Conservation (phyloP, 306 rosid species). For the Elaeagnus macrophylla region DNA sequence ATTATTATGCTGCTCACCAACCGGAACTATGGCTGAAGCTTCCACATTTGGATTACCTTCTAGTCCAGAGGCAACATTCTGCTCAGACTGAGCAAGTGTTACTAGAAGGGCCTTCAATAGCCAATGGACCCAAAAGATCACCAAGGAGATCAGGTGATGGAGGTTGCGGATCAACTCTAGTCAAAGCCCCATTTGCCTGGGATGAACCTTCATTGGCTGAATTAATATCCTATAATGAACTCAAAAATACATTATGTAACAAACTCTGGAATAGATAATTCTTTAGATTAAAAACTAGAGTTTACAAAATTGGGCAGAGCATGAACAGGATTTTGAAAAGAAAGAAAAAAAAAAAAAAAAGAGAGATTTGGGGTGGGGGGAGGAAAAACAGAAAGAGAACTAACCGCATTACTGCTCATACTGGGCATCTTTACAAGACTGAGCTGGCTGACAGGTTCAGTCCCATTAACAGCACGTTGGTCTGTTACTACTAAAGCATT, state of each 20-base stretch:
- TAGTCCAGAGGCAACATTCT: slow-evolving; percentile 33
- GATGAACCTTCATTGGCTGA: slow-evolving; percentile 37
- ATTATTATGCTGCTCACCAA: slow-evolving; percentile 62
- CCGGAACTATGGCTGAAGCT: slow-evolving; percentile 81
- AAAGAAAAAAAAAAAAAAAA: neutral
- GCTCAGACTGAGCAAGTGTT: slow-evolving; percentile 34
- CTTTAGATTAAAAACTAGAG: neutral
- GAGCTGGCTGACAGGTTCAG: slow-evolving; percentile 54
- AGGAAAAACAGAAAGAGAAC: slow-evolving; percentile 14
- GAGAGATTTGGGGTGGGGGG: too few relatives aligned
- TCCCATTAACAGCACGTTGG: slow-evolving; percentile 59
- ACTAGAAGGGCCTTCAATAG: slow-evolving; percentile 90
- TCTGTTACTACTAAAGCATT: slow-evolving; percentile 90
- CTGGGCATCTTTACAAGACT: slow-evolving; percentile 71
- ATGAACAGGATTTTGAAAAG: slow-evolving; percentile 2
- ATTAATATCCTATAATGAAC: slow-evolving; percentile 51
- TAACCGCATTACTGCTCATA: slow-evolving; percentile 47
- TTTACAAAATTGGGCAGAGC: slow-evolving; percentile 11
- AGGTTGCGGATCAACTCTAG: slow-evolving; percentile 46
- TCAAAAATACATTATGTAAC: slow-evolving; percentile 10
- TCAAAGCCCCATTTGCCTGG: slow-evolving; percentile 65
- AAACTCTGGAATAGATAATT: slow-evolving; percentile 14
- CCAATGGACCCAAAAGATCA: slow-evolving; percentile 88
- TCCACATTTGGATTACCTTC: slow-evolving; percentile 46
- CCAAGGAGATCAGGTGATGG: slow-evolving; percentile 61